A percentile compares a stretch with the other conserved stretches of the same genome.
phyloP scores from a whole-genome alignment of 1,139 yeast species.

The Kluyveromyces sp. region DNA sequence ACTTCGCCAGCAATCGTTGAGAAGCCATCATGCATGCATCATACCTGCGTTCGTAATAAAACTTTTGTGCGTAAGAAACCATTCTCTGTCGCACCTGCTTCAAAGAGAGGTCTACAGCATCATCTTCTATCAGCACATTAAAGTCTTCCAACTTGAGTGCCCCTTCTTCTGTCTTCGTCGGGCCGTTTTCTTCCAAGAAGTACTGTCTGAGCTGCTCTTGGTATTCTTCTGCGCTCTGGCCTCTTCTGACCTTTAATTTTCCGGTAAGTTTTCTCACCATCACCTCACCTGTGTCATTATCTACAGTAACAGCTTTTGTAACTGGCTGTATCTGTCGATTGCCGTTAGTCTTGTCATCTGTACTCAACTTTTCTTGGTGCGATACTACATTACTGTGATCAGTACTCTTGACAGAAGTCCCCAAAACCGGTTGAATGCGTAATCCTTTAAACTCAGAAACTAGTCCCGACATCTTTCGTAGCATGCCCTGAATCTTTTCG shows the following conservation, averaged over 20 bases:
- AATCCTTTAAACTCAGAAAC: not conserved
- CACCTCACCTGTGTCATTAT: slow-evolving; percentile 30
- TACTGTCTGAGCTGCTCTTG: slow-evolving; percentile 41
- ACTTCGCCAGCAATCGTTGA: slow-evolving; percentile 29
- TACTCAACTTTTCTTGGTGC: slow-evolving; percentile 44
- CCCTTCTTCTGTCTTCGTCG: slow-evolving; percentile 44
- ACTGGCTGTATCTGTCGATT: slow-evolving; percentile 16
- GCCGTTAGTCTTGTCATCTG: slow-evolving; percentile 44
- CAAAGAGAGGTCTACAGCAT: slow-evolving; percentile 14
- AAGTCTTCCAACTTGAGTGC: slow-evolving; percentile 27
- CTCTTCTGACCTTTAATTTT: slow-evolving; percentile 41
- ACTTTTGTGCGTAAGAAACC: slow-evolving; percentile 34
- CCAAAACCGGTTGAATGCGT: not conserved
- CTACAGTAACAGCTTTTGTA: slow-evolving; percentile 21
- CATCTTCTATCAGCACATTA: slow-evolving; percentile 8
- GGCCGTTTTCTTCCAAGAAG: slow-evolving; percentile 38
- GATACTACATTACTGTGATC: too few relatives aligned
- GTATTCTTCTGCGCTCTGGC: slow-evolving; percentile 52
- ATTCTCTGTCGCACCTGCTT: slow-evolving; percentile 30
- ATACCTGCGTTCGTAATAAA: slow-evolving; percentile 45
- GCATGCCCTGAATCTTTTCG: not conserved
- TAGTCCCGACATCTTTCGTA: slow-evolving; percentile 1
- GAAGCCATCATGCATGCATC: slow-evolving; percentile 39
- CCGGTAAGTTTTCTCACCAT: slow-evolving; percentile 37
- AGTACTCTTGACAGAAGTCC: not conserved